Percentiles rank a stretch among this genome's conserved stretches.
Conservation (phyloP, 2,329 filamentous ascomycete species). For the Fusarium marasasianum region DNA sequence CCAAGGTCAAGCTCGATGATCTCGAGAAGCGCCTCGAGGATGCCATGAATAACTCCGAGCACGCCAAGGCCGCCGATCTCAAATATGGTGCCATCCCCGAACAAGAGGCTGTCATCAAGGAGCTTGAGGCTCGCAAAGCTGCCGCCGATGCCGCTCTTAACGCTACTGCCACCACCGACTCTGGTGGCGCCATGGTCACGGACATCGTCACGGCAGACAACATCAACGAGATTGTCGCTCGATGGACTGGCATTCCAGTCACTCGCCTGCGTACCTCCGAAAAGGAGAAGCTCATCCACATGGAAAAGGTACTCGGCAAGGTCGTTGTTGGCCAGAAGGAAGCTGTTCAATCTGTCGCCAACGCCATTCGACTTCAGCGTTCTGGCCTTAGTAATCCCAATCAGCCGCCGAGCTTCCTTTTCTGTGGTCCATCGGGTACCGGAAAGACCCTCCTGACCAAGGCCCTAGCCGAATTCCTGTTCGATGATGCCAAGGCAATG, state of each 20-base stretch:
- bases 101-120: conserved; percentile 80
- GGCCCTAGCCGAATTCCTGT: conserved; percentile 95
- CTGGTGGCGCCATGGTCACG: conserved; percentile 79
- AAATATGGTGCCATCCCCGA: conserved; percentile 98
- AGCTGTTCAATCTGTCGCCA: conserved; percentile 91
- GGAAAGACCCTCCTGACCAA: conserved; percentile 98
- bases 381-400: conserved; percentile 96
- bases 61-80: conserved; percentile 88
- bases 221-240: conserved; percentile 97
- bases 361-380: conserved; percentile 93
- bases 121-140: conserved; percentile 82
- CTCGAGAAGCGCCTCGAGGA: conserved; percentile 93
- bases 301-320: conserved; percentile 87
- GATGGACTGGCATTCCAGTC: conserved; percentile 98
- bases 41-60: conserved; percentile 86
- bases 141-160: conserved; percentile 78
- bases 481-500: conserved; percentile 97
- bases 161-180: conserved; percentile 61
- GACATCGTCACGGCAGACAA: conserved; percentile 96
- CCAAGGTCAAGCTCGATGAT: conserved; percentile 92
- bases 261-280: conserved; percentile 93
- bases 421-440: conserved; percentile 97
- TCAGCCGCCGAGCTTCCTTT: conserved; percentile 96
- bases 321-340: conserved; percentile 94
- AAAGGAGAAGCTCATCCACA: conserved; percentile 97